phyloP scores from a whole-genome alignment of 2,329 filamentous ascomycete species.

The Aspergillus brunneoviolaceus region DNA sequence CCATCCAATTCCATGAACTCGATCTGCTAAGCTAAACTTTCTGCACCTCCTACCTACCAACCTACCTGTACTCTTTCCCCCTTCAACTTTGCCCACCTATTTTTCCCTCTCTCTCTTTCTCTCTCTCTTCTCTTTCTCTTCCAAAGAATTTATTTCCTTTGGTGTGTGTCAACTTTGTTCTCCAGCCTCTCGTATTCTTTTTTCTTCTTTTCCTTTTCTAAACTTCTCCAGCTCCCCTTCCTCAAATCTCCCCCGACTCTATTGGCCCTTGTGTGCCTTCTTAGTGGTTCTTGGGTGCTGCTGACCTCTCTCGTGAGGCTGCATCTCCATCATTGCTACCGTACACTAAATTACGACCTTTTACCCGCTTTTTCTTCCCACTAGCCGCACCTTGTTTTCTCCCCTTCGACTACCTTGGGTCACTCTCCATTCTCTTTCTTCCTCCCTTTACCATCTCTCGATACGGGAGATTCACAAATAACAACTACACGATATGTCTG shows the following conservation, averaged over 20 bases:
- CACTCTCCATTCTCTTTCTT: constrained; percentile 26
- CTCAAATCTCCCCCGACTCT: constrained; percentile 18
- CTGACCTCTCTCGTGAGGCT: constrained; percentile 41
- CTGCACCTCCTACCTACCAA: constrained; percentile 12
- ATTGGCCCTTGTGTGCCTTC: constrained; percentile 31
- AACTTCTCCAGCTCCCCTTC: constrained; percentile 10
- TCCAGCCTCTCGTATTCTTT: constrained; percentile 11
- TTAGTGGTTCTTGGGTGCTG: constrained; percentile 31
- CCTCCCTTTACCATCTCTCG: constrained; percentile 20
- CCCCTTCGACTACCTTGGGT: constrained; percentile 28
- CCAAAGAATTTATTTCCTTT: not conserved
- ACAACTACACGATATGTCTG: constrained; percentile 72
- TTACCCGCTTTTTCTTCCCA: constrained; percentile 32
- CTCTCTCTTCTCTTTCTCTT: constrained; percentile 13
- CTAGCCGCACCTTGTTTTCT: constrained; percentile 31
- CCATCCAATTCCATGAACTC: constrained; percentile 8
- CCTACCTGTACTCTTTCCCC: constrained; percentile 12
- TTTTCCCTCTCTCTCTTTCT: constrained; percentile 18
- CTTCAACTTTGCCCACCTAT: constrained; percentile 10
- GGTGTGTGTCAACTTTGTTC: constrained; percentile 12
- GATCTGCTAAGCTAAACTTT: constrained; percentile 11
- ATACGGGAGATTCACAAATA: constrained; percentile 28
- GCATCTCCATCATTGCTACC: constrained; percentile 34
- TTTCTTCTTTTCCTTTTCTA: constrained; percentile 13
- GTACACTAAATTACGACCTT: constrained; percentile 26